Conservation (phyloP, 2,329 filamentous ascomycete species). For the Tolypocladium pustulatum region DNA sequence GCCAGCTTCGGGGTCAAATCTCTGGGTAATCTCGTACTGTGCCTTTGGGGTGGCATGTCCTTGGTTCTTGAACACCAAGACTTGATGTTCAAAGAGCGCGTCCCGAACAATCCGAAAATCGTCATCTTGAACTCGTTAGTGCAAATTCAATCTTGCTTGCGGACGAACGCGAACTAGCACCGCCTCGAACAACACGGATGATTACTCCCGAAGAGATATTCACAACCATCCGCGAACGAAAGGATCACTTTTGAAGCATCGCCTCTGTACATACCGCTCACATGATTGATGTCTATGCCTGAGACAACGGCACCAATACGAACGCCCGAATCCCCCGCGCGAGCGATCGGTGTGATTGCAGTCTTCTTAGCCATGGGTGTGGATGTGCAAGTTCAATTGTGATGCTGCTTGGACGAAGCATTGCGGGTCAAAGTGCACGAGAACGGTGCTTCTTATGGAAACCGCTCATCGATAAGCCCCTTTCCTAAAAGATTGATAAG, state of each 20-base stretch:
- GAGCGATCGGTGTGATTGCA: not conserved
- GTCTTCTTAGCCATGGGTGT: not conserved
- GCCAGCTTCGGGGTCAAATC: slow-evolving; percentile 57
- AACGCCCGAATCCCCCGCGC: not conserved
- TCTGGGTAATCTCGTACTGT: slow-evolving; percentile 63
- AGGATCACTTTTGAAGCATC: not conserved
- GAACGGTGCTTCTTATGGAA: not conserved
- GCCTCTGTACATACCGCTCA: not conserved
- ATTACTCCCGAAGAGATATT: no score
- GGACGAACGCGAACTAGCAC: no score
- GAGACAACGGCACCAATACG: not conserved
- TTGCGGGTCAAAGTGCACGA: not conserved
- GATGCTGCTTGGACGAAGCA: not conserved
- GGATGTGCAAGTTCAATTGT: not conserved
- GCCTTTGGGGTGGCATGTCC: slow-evolving; percentile 15
- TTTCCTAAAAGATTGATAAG: not conserved
- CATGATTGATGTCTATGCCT: not conserved
- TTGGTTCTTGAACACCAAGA: not conserved
- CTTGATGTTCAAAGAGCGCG: not conserved
- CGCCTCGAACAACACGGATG: not conserved
- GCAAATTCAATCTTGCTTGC: not conserved
- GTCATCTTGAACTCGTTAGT: not conserved
- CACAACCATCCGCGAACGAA: not conserved
- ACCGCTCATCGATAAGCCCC: not conserved
- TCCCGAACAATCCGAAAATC: not conserved